These are phyloP conservation scores for Zygosaccharomyces sapae DNA, from an alignment of 1,139 yeast species.

Conservation along the genomic window DNA sequence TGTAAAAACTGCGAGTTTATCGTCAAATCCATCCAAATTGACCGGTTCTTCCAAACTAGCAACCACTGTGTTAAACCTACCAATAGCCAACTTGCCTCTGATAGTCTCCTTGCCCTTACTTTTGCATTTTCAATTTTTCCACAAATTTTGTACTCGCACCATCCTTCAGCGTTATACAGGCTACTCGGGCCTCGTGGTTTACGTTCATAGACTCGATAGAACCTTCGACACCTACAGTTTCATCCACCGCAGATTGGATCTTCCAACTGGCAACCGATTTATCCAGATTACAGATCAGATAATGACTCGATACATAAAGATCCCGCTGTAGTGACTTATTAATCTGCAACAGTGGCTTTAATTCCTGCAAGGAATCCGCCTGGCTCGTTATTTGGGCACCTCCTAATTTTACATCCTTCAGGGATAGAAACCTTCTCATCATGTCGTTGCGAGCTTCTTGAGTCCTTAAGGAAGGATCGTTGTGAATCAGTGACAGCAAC, in stretches of 20 bases:
- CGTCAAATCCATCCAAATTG: not conserved
- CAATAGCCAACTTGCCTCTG: slow-evolving; percentile 24
- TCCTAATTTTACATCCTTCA: slow-evolving; percentile 42
- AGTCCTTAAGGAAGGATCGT: slow-evolving; percentile 40
- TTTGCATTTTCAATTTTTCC: slow-evolving; percentile 6
- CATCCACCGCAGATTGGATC: slow-evolving; percentile 20
- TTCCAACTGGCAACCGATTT: slow-evolving; percentile 31
- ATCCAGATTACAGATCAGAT: slow-evolving; percentile 29
- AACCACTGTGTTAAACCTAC: slow-evolving; percentile 12
- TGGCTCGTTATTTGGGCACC: slow-evolving; percentile 39
- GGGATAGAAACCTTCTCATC: slow-evolving; percentile 51
- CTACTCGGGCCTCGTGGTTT: slow-evolving; percentile 31
- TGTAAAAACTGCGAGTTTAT: slow-evolving; percentile 1
- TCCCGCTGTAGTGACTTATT: not conserved
- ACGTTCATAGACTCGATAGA: slow-evolving; percentile 29
- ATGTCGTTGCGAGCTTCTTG: slow-evolving; percentile 47
- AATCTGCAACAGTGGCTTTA: slow-evolving; percentile 16
- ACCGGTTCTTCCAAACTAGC: not conserved
- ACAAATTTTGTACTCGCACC: slow-evolving; percentile 18
- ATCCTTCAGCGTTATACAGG: slow-evolving; percentile 25
- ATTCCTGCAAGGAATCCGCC: slow-evolving; percentile 36
- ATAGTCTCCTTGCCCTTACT: slow-evolving; percentile 9
- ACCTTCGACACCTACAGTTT: slow-evolving; percentile 15
- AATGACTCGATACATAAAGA: slow-evolving; percentile 6
- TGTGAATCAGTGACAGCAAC: slow-evolving; percentile 70